phyloP scores from a whole-genome alignment of 257 asterid genomes.

The Solanum ossicruentum region DNA sequence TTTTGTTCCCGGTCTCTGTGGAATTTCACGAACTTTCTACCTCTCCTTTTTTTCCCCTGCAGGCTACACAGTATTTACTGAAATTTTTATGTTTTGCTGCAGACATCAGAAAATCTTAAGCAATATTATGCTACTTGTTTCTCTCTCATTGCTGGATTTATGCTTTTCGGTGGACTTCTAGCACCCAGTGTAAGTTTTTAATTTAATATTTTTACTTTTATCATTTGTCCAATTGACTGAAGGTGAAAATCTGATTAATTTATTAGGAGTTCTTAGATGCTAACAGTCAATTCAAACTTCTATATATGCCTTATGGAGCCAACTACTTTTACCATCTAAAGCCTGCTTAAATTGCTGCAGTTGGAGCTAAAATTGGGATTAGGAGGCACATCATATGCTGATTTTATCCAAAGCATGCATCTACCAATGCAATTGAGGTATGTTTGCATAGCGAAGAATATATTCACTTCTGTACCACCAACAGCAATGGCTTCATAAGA shows the following conservation, averaged over 20 bases:
- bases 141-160: conserved; percentile 83
- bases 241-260: neutral
- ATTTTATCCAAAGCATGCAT: conserved; percentile 73
- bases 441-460: neutral
- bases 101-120: conserved; percentile 70
- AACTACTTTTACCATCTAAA: neutral
- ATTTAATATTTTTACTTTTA: neutral
- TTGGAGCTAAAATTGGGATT: conserved; percentile 86
- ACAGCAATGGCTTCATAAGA: neutral
- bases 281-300: neutral
- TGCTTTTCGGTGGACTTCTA: conserved; percentile 90
- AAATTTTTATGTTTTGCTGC: conserved; percentile 6
- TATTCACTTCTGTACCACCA: neutral
- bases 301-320: neutral
- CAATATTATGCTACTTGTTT: conserved; percentile 76
- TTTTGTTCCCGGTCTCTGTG: neutral
- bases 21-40: neutral
- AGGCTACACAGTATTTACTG: neutral
- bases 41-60: neutral
- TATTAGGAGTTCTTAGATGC: neutral
- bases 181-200: conserved; percentile 74
- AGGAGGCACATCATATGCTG: conserved; percentile 93
- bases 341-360: conserved; percentile 21
- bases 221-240: neutral
- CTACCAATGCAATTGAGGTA: conserved; percentile 94